Evolutionary conservation across 345 rosid genomes (phyloP).

Genomic region (Carallia pectinifolia): DNA sequence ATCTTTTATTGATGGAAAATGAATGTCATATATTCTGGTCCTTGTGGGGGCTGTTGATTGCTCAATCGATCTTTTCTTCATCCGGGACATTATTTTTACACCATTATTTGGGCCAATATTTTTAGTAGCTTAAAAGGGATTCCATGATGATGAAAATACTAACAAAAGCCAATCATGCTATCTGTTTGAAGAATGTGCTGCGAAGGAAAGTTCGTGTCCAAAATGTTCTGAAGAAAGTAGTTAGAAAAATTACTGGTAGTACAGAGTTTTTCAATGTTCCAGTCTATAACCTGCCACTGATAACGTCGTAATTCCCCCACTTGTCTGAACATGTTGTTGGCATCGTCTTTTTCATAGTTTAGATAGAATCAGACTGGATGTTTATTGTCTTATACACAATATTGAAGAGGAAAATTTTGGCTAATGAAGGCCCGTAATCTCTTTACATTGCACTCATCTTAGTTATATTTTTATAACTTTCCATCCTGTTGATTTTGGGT

Average conservation of each 20-base stretch:
- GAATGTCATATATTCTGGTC: neutral
- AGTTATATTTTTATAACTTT: neutral
- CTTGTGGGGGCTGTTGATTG: neutral
- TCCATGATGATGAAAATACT: neutral
- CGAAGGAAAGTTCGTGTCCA: too few relatives aligned
- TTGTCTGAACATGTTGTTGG: neutral
- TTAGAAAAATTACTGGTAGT: too few relatives aligned
- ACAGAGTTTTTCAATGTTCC: too few relatives aligned
- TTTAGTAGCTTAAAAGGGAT: neutral
- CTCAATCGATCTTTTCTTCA: neutral
- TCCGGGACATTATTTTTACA: neutral
- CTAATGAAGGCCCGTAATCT: neutral
- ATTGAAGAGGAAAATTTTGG: neutral
- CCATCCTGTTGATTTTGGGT: constrained; percentile 3
- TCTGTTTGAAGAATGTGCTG: neutral
- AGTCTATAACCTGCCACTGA: too few relatives aligned
- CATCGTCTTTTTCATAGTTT: neutral
- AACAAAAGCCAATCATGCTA: too few relatives aligned
- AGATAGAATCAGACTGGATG: neutral
- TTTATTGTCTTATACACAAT: neutral
- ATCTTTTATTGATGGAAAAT: neutral
- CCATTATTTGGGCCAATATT: neutral
- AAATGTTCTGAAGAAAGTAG: too few relatives aligned
- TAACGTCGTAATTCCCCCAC: too few relatives aligned
- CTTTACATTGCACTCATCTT: neutral